Conservation (phyloP, 306 rosid species). For the Vigna mungo region DNA sequence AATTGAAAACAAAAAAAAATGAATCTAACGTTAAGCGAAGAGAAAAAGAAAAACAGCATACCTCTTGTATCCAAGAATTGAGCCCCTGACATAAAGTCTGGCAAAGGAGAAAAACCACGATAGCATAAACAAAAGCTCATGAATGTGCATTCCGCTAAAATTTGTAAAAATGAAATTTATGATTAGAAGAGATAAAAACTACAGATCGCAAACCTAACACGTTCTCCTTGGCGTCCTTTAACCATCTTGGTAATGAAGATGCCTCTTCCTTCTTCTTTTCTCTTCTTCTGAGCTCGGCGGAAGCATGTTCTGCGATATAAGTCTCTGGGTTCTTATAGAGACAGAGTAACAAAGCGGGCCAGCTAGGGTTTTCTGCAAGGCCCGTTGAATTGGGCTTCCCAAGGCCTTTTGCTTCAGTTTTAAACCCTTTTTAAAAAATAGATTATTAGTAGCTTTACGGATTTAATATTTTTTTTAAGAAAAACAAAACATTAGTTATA, state of each 20-base stretch:
- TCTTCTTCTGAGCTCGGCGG: constrained; percentile 13
- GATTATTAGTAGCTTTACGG: neutral
- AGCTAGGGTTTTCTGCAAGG: constrained; percentile 37
- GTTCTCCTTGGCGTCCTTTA: constrained; percentile 90
- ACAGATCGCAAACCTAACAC: constrained; percentile 68
- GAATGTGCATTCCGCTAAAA: neutral
- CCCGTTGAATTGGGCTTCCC: constrained; percentile 39
- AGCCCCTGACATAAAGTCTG: constrained; percentile 89
- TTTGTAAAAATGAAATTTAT: neutral
- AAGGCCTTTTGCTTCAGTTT: neutral
- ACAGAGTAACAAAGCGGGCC: neutral
- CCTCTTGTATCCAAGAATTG: constrained; percentile 97
- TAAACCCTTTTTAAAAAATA: no score
- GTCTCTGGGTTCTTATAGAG: constrained; percentile 32
- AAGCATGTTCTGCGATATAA: rapidly evolving
- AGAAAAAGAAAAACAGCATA: constrained; percentile 14
- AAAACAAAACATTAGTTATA: neutral
- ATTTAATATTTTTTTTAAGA: neutral
- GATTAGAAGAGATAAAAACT: neutral
- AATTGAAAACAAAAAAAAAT: neutral
- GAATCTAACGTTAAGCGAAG: neutral
- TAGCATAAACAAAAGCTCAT: neutral
- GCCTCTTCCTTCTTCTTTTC: neutral
- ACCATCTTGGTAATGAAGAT: constrained; percentile 57
- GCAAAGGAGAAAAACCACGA: constrained; percentile 5